Base-by-base conservation (phyloP, 768 basidiomycete species). In the Tremella yokohamensis region DNA sequence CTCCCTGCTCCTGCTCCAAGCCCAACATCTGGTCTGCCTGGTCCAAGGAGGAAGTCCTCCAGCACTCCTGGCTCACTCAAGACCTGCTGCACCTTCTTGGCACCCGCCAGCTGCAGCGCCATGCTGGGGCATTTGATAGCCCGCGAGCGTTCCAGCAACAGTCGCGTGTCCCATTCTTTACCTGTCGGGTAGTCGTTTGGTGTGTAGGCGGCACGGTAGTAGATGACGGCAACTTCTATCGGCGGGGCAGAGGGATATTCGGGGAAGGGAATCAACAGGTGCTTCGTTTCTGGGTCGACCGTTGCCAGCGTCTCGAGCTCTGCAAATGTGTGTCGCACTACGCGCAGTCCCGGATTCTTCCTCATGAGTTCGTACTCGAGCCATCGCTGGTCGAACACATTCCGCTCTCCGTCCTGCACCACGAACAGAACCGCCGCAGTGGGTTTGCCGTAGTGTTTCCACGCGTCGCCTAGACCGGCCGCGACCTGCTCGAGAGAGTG, bases 61-160 rank as follows among this genome's bases (percentile, higher is more conserved):
- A 94, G 80, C 7, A 89, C 77, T 0, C 85, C 85, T 0, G 84
- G 83, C 24, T 84, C 82, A 16, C 86, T 83, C 15, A 99, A 81
- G 0, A 87, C 88, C 68, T 97, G 85, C 75, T 98, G 94, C 0
- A 99, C 84, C 72, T 96, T 96, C 81, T 99, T 99, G 2, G 87
- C 86, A 0, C 94, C 94, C 0, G 93, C 91, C n/a, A 97, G 84
- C 64, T 98, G 94, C 13, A 98, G 81, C 4, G 87, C 85, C 64
- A 97, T 84, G 1, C 85, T 84, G 0, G 94, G 94, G 70, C 94
- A 99, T 62, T 97, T 94, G 80, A 92, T 91, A 0, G 94, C 91
- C 52, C 77, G 79, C 6, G 87, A 88, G 39, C 84, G 81, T 73
- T 98, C 93, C 37, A 98, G 81, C 13, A 84, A 76, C 65, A 87